These are phyloP conservation scores for Brassica cretica DNA, from an alignment of 345 rosid genomes.

Conservation along the genomic window DNA sequence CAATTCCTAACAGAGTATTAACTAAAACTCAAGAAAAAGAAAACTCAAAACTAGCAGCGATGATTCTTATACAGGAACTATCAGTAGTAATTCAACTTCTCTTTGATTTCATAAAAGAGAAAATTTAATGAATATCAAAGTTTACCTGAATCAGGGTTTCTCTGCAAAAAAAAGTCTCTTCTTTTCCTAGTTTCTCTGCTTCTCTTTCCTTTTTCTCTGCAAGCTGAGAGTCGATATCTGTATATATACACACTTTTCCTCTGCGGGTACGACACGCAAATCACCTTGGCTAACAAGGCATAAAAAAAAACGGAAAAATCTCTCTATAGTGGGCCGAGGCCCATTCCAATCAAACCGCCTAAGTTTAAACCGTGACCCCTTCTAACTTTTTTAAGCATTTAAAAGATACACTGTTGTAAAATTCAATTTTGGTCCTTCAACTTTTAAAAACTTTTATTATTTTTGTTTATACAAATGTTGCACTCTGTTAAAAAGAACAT, in stretches of 20 bases:
- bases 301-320: neutral
- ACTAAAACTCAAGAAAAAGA: neutral
- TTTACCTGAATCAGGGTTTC: constrained; percentile 11
- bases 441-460: neutral
- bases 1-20: neutral
- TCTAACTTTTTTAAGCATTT: neutral
- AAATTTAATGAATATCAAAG: neutral
- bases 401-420: neutral
- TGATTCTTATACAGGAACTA: constrained; percentile 11
- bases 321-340: neutral
- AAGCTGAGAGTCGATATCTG: constrained; percentile 7
- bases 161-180: neutral
- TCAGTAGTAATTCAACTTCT: neutral
- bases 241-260: neutral
- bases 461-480: constrained; percentile 13
- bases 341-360: neutral
- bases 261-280: neutral
- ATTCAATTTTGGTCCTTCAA: neutral
- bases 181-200: neutral
- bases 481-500: neutral
- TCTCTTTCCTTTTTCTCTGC: constrained; percentile 22
- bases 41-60: neutral
- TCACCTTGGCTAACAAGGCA: constrained; percentile 20
- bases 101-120: neutral
- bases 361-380: neutral